Evolutionary conservation across 2,329 filamentous ascomycete species (phyloP).

Genomic region (Coniochaeta ligniaria): DNA sequence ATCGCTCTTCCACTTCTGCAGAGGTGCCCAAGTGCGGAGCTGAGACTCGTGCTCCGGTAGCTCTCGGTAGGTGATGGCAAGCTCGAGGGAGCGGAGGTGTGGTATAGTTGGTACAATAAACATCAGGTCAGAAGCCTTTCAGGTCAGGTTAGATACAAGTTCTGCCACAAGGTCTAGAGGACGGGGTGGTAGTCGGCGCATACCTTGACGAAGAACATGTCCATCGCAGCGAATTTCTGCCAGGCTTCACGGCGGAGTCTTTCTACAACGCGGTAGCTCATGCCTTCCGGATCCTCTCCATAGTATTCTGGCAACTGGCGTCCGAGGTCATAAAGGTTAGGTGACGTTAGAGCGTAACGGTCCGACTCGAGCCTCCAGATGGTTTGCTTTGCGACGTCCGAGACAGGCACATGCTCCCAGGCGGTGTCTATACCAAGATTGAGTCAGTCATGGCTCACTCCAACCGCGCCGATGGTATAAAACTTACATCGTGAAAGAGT

Average conservation of each 20-base stretch:
- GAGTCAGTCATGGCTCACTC: not conserved
- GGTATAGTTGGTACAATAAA: conserved; percentile 48
- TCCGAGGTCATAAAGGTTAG: conserved; percentile 44
- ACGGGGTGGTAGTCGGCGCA: conserved; percentile 7
- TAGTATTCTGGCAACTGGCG: conserved; percentile 46
- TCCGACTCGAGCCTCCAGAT: conserved; percentile 54
- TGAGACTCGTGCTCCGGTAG: conserved; percentile 43
- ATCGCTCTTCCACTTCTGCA: conserved; percentile 53
- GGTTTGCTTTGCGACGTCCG: conserved; percentile 45
- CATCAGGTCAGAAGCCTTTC: conserved; percentile 55
- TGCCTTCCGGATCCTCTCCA: conserved; percentile 32
- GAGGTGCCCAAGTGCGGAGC: conserved; percentile 30
- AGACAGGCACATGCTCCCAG: conserved; percentile 50
- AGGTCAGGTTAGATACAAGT: conserved; percentile 10
- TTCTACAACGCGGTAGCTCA: conserved; percentile 36
- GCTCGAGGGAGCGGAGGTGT: conserved; percentile 48
- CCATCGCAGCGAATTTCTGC: conserved; percentile 47
- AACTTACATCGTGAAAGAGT: conserved; percentile 51
- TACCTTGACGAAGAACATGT: conserved; percentile 64
- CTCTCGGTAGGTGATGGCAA: conserved; percentile 54
- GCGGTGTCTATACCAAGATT: conserved; percentile 40
- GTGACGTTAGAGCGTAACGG: conserved; percentile 46
- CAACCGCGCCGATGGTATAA: not conserved
- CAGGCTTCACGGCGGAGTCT: conserved; percentile 41
- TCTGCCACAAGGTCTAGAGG: not conserved